Evolutionary conservation across 2,329 filamentous ascomycete species (phyloP).

Genomic region (Cladophialophora bantiana): DNA sequence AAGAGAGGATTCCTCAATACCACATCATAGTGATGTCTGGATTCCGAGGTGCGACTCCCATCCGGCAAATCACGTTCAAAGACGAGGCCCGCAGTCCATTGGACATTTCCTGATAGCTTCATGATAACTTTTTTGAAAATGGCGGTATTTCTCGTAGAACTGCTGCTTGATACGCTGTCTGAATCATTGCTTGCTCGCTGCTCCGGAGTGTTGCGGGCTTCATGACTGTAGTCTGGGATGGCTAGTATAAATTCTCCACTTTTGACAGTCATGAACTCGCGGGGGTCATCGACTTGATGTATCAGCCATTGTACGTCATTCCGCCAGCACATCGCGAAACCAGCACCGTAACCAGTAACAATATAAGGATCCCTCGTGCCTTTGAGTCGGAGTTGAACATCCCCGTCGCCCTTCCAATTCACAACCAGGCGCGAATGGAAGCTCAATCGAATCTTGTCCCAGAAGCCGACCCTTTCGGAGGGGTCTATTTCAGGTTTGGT

Average conservation of each 20-base stretch:
- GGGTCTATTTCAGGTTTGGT: slow-evolving; percentile 94
- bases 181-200: slow-evolving; percentile 53
- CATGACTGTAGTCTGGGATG: slow-evolving; percentile 89
- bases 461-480: slow-evolving; percentile 93
- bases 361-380: slow-evolving; percentile 90
- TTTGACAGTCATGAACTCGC: slow-evolving; percentile 92
- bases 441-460: slow-evolving; percentile 95
- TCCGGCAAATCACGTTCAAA: slow-evolving; percentile 84
- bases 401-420: slow-evolving; percentile 93
- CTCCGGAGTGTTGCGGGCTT: slow-evolving; percentile 72
- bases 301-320: slow-evolving; percentile 90
- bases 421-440: slow-evolving; percentile 91
- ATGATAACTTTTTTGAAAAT: slow-evolving; percentile 98
- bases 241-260: slow-evolving; percentile 95
- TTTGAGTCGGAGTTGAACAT: slow-evolving; percentile 92
- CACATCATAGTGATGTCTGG: slow-evolving; percentile 91
- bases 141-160: slow-evolving; percentile 74
- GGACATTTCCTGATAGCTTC: slow-evolving; percentile 96
- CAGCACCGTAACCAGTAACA: slow-evolving; percentile 89
- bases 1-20: slow-evolving; percentile 81
- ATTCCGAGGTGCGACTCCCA: slow-evolving; percentile 80
- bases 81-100: slow-evolving; percentile 87
- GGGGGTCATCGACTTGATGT: slow-evolving; percentile 83
- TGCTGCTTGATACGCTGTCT: slow-evolving; percentile 67
- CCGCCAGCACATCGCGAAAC: slow-evolving; percentile 98